Base-by-base conservation (phyloP, 768 basidiomycete genomes). In the Suillus fuscotomentosus region DNA sequence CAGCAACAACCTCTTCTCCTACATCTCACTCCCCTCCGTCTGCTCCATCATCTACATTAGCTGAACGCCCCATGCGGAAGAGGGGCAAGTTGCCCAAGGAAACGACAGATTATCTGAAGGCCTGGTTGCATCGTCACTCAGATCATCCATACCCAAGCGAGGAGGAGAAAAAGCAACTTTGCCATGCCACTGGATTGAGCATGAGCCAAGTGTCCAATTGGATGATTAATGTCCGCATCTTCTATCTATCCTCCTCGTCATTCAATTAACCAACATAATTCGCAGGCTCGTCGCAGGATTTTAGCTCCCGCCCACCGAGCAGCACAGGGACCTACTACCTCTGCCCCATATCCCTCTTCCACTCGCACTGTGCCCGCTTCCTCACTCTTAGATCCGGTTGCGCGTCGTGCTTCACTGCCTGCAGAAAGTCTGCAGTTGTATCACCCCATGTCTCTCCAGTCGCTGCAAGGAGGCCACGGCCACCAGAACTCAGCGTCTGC, bases 181-280 rank as follows among this genome's bases (percentile, higher is more conserved):
- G 92, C 76, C 86, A 90, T 70, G 90, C 90, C 47, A 95, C 92
- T 1, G 91, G 91, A 31, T 79, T 95, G 67, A 91, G 88, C 79
- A 94, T 94, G 91, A 87, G 84, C 77, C 92, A 95, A 76, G 91
- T 94, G 0, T 92, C 91, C 60, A 94, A 94, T 75, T 94, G 92
- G 92, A 94, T 94, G 92, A 94, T 94, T 72, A 94, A 94, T 70
- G 92, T 86, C 62, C 60, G 85, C 78, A 15, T 17, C 65, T 22
- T 57, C 50, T 13, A 60, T 83, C 50, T 63, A 77, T 81, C 65
- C 60, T 39, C 63, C 56, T 27, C 60, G 53, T 63, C 42, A 65
- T 60, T 53, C 45, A 47, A 62, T 71, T 36, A 59, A 65, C 63
- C 55, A 66, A 67, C 65, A n/a, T 34, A 62, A 56, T 63, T 63